phyloP scores from a whole-genome alignment of 2,329 filamentous ascomycete genomes.

The Ampelomyces quisqualis region DNA sequence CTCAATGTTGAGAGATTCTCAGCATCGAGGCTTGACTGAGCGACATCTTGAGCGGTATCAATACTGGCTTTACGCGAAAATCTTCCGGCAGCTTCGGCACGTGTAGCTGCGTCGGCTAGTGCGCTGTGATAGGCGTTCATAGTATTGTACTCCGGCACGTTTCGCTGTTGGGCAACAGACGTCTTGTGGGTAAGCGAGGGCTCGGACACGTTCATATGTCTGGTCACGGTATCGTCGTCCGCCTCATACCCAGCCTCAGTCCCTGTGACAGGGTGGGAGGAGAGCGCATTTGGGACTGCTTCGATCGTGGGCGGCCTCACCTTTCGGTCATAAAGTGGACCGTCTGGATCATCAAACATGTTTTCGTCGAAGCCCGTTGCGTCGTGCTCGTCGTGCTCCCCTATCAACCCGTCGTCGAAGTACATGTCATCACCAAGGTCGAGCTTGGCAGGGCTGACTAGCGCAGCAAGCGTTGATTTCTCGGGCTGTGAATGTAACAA shows the following conservation, averaged over 20 bases:
- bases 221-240: conserved; percentile 35
- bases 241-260: conserved; percentile 35
- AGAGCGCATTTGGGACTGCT: conserved; percentile 13
- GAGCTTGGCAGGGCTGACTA: conserved; percentile 9
- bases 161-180: conserved; percentile 37
- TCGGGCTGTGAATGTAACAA: too few species aligned
- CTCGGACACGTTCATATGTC: conserved; percentile 28
- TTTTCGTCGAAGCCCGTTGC: conserved; percentile 68
- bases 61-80: conserved; percentile 64
- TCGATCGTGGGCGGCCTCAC: conserved; percentile 25
- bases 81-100: conserved; percentile 73
- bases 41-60: conserved; percentile 35
- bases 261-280: conserved; percentile 14
- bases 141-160: conserved; percentile 47
- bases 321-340: conserved; percentile 53
- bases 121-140: conserved; percentile 79
- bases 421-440: conserved; percentile 60
- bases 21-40: conserved; percentile 30
- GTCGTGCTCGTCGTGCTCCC: conserved; percentile 54
- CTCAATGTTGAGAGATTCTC: conserved; percentile 37
- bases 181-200: conserved; percentile 57
- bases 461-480: too few species aligned
- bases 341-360: conserved; percentile 63
- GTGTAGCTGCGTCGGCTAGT: conserved; percentile 75
- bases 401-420: conserved; percentile 65